Base-by-base conservation (phyloP, 352 stramenopile genomes). In the Phytophthora cryptogea region DNA sequence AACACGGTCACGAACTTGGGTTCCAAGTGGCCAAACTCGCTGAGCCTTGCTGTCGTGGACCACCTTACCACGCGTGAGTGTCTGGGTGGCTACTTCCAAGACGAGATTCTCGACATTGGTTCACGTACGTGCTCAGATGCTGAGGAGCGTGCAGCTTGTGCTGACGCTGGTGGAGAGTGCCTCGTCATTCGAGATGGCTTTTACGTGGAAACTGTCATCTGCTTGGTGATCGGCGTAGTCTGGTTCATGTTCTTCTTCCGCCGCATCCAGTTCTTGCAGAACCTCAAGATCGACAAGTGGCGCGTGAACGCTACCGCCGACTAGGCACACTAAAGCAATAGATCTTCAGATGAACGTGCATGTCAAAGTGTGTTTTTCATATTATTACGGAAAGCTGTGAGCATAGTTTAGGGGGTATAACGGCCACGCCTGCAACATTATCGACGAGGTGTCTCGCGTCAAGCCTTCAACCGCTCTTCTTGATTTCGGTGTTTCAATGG, bases 1-100 rank as follows among this genome's bases (percentile, higher is more conserved):
- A 99, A 99, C 71, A 99, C 97, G 5, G 89, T 99, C 63, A 94
- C 94, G 39, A 99, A 99, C 76, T 66, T 99, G 13, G 97, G 97
- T 40, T 94, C 86, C 50, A 99, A 98, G 80, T 95, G 86, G 86
- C 86, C 86, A 16, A 95, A 94, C 65, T 95, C 86, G 39, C 64
- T 95, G 40, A 93, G 83, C 37, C 75, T 95, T 11, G 83, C 80
- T 2, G 68, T 88, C n/a, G 86, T 95, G 17, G 86, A 95, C 54
- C 83, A 83, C 50, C 66, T 94, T 20, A 92, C 84, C 23, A 93
- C 82, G 14, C 83, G 83, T 14, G 77, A 93, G 56, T 95, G 86
- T 46, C 75, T 92, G 28, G 80, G 76, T n/a, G 80, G 80, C 35
- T 53, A 67, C 41, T 83, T 84, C 47, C 79, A 91, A 35, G 77